phyloP scores from a whole-genome alignment of 108 stramenopile genomes.

The Craspedostauros australis region DNA sequence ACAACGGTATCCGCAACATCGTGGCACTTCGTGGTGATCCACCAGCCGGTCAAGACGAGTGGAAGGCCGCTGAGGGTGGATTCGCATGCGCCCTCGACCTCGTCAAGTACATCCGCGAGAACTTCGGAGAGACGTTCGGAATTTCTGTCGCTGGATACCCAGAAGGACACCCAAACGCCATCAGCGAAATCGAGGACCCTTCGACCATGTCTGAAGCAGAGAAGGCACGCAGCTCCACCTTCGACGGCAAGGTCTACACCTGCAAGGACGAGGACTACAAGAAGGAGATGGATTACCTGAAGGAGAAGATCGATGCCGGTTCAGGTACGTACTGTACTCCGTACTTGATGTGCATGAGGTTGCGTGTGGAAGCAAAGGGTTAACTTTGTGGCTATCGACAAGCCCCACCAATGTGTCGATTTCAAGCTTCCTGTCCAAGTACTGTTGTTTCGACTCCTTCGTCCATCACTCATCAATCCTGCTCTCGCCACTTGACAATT shows the following conservation, averaged over 20 bases:
- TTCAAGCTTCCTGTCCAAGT: too few relatives aligned
- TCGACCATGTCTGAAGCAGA: conserved; percentile 75
- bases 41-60: conserved; percentile 93
- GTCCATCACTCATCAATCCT: too few relatives aligned
- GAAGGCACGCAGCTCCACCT: conserved; percentile 63
- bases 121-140: conserved; percentile 90
- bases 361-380: too few relatives aligned
- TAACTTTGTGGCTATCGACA: too few relatives aligned
- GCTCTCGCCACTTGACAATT: too few relatives aligned
- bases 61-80: conserved; percentile 93
- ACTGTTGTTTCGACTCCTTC: too few relatives aligned
- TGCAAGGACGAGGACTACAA: conserved; percentile 93
- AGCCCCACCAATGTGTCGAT: too few relatives aligned
- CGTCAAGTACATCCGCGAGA: conserved; percentile 89
- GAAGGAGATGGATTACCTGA: conserved; percentile 97
- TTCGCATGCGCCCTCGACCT: conserved; percentile 97
- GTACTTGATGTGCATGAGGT: too few relatives aligned
- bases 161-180: conserved; percentile 96
- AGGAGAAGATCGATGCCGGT: conserved; percentile 94
- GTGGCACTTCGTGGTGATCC: conserved; percentile 99
- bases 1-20: conserved; percentile 95
- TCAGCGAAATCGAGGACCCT: conserved; percentile 74
- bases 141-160: conserved; percentile 98
- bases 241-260: conserved; percentile 78
- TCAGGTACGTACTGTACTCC: conserved; percentile 73